Conservation (phyloP, 192 early-diverging fungal species). For the Entomortierella chlamydospora region DNA sequence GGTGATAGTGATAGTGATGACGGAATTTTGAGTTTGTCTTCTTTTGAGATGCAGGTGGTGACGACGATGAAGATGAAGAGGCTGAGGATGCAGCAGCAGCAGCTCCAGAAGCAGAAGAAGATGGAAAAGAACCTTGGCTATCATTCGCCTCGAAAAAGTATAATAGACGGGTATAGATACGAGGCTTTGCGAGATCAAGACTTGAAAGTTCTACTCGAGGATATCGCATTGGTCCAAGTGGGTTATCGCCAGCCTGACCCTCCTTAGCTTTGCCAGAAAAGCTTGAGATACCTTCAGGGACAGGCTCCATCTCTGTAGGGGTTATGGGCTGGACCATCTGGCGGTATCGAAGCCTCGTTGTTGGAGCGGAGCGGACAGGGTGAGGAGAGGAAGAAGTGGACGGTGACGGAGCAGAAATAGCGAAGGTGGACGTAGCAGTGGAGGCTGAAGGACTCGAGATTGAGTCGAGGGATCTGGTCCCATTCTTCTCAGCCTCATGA, state of each 20-base stretch:
- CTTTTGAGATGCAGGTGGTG: constrained; percentile 14
- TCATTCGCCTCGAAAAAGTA: constrained; percentile 50
- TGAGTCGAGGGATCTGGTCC: background rate
- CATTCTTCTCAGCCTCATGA: constrained; percentile 19
- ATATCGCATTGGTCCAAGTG: constrained; percentile 5
- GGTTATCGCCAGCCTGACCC: background rate
- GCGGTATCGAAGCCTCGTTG: constrained; percentile 41
- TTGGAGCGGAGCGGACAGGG: background rate
- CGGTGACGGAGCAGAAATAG: constrained; percentile 7
- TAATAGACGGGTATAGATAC: constrained; percentile 53
- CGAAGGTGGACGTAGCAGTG: background rate
- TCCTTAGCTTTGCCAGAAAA: background rate
- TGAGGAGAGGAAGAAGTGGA: constrained; percentile 23
- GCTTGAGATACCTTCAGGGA: constrained; percentile 6
- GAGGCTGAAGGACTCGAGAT: background rate
- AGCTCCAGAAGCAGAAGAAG: background rate
- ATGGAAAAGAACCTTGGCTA: constrained; percentile 9
- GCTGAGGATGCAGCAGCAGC: background rate
- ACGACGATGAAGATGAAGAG: constrained; percentile 15
- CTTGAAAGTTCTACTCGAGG: constrained; percentile 43
- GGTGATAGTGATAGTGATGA: constrained; percentile 40
- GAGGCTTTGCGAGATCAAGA: constrained; percentile 51
- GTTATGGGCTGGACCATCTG: constrained; percentile 47
- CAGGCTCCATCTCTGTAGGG: constrained; percentile 39
- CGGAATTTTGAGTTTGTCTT: constrained; percentile 18